phyloP scores from a whole-genome alignment of 2,329 filamentous ascomycete species.

The Epichloe coenophiala region DNA sequence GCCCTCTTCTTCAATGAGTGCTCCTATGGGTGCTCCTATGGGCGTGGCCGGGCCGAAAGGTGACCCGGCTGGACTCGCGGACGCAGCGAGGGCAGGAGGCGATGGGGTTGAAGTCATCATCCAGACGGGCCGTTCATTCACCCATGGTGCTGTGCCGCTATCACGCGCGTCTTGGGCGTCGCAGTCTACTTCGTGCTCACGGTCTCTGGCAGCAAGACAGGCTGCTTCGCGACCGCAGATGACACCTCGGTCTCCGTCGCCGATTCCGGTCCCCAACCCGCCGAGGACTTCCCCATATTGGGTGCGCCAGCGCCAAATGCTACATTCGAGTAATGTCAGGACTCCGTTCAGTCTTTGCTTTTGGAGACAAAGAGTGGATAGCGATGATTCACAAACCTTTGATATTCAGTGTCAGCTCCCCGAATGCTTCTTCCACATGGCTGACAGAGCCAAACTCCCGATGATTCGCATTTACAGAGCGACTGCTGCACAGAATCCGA shows the following conservation, averaged over 20 bases:
- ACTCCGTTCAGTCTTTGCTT: not conserved
- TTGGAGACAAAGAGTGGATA: not conserved
- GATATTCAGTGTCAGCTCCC: conserved; percentile 44
- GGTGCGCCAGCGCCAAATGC: conserved; percentile 80
- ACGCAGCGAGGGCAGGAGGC: conserved; percentile 4
- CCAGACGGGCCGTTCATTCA: conserved; percentile 10
- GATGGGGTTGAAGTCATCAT: conserved; percentile 10
- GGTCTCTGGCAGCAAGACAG: conserved; percentile 64
- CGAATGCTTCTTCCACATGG: conserved; percentile 65
- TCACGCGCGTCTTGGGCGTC: conserved; percentile 61
- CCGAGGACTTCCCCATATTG: conserved; percentile 71
- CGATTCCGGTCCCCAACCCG: conserved; percentile 73
- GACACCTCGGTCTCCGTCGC: conserved; percentile 77
- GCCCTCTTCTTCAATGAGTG: conserved; percentile 18
- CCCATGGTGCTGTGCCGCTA: conserved; percentile 11
- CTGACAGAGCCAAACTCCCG: conserved; percentile 71
- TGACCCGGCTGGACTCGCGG: conserved; percentile 6
- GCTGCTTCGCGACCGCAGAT: conserved; percentile 67
- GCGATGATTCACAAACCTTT: conserved; percentile 27
- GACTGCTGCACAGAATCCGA: conserved; percentile 42
- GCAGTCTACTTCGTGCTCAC: conserved; percentile 76
- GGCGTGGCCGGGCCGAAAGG: conserved; percentile 9
- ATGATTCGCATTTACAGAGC: conserved; percentile 37
- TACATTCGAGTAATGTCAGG: conserved; percentile 12
- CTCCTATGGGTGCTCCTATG: conserved; percentile 13